phyloP scores from a whole-genome alignment of 176 grass and related monocot genomes.

The Avena atlantica region DNA sequence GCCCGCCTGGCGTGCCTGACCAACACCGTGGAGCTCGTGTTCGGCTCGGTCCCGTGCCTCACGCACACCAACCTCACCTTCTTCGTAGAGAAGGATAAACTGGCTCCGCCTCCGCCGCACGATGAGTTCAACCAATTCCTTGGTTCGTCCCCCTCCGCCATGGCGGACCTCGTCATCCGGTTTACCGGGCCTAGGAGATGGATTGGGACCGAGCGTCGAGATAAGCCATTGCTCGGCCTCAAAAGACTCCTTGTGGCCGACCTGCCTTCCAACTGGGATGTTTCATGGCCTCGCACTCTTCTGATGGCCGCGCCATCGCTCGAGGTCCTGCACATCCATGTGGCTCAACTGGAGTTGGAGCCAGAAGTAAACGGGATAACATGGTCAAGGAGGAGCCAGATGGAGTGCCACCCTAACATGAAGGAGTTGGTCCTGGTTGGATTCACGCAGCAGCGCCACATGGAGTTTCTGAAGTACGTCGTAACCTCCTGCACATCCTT shows the following conservation, averaged over 20 bases:
- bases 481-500: neutral
- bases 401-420: neutral
- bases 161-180: neutral
- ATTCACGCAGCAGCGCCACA: neutral
- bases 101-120: neutral
- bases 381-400: neutral
- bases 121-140: neutral
- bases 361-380: neutral
- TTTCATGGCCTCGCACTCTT: conserved; percentile 9
- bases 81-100: no score
- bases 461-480: neutral
- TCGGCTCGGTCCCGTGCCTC: conserved; percentile 17
- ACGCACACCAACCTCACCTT: conserved; percentile 29
- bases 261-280: conserved; percentile 13
- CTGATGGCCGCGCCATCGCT: conserved; percentile 15
- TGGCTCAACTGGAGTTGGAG: neutral
- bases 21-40: neutral
- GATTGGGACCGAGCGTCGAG: neutral
- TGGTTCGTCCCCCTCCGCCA: neutral
- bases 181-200: neutral
- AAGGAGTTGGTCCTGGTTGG: neutral
- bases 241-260: conserved; percentile 10
- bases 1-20: conserved; percentile 21
- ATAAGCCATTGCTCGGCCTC: neutral
- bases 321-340: conserved; percentile 28